A percentile compares a stretch with the other conserved stretches of the same genome.
These are phyloP conservation scores for Umbilicus rupestris DNA, from an alignment of 164 flowering plant species.

Conservation along the genomic window DNA sequence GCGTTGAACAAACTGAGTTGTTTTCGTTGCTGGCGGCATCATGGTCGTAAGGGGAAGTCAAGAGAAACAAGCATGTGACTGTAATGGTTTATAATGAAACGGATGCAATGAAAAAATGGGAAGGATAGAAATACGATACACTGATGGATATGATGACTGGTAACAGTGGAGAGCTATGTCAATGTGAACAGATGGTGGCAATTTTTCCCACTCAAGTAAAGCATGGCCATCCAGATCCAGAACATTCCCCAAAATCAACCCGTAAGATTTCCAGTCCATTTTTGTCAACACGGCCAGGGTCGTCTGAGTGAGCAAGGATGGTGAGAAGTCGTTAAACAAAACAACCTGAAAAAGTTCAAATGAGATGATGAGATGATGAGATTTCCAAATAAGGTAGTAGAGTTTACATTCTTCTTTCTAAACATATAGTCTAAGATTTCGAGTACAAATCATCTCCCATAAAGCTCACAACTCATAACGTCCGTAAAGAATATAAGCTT, in stretches of 20 bases:
- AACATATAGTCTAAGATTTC: background rate
- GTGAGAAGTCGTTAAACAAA: slow-evolving; percentile 57
- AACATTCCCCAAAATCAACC: slow-evolving; percentile 35
- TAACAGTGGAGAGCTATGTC: slow-evolving; percentile 63
- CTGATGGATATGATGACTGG: slow-evolving; percentile 57
- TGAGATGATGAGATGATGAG: slow-evolving; percentile 8
- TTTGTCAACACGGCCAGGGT: slow-evolving; percentile 44
- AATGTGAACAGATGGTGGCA: slow-evolving; percentile 41
- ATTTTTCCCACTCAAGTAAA: slow-evolving; percentile 64
- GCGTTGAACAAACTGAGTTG: slow-evolving; percentile 21
- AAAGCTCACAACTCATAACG: too few relatives aligned
- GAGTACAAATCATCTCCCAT: background rate
- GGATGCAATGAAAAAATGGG: background rate
- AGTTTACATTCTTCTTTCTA: background rate
- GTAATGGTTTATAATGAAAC: background rate
- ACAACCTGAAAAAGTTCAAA: slow-evolving; percentile 43
- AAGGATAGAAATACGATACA: background rate
- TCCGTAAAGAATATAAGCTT: too few relatives aligned
- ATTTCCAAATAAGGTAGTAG: background rate
- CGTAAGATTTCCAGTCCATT: slow-evolving; percentile 73
- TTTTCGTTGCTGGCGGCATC: slow-evolving; percentile 20
- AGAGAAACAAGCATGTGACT: slow-evolving; percentile 21
- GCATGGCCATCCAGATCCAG: slow-evolving; percentile 29
- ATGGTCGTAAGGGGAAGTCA: slow-evolving; percentile 35
- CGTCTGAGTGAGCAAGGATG: slow-evolving; percentile 37